A percentile compares a stretch with the other conserved stretches of the same genome.
Evolutionary conservation across 768 basidiomycete species (phyloP).

Genomic region (Candolleomyces aberdarensis): DNA sequence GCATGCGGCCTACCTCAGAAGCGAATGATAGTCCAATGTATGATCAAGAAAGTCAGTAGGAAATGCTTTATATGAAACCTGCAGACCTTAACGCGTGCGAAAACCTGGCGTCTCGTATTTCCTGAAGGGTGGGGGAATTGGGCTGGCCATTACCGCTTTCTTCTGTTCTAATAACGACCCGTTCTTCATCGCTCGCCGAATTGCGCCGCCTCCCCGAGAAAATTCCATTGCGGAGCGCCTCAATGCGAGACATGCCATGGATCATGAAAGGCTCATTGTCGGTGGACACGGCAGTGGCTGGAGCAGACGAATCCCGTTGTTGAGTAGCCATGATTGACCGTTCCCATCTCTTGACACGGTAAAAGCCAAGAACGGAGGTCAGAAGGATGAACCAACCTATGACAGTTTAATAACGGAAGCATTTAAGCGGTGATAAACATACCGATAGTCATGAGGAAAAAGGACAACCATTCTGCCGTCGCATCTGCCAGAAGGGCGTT

Average conservation of each 20-base stretch:
- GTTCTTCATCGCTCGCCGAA: constrained; percentile 24
- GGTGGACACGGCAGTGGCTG: constrained; percentile 15
- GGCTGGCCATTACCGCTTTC: constrained; percentile 21
- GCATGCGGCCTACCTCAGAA: background rate
- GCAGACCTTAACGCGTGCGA: constrained; percentile 58
- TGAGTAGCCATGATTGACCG: constrained; percentile 66
- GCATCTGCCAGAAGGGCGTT: constrained; percentile 48
- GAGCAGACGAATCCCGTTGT: constrained; percentile 15
- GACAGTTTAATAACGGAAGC: background rate
- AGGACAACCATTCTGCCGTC: constrained; percentile 92
- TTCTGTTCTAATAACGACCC: constrained; percentile 24
- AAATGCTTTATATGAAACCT: constrained; percentile 48
- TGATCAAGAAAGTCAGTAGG: background rate
- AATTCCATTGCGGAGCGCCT: constrained; percentile 44
- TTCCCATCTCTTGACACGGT: constrained; percentile 90
- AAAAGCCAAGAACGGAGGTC: constrained; percentile 87
- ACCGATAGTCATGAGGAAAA: constrained; percentile 90
- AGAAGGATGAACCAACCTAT: constrained; percentile 51
- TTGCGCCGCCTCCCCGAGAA: constrained; percentile 25
- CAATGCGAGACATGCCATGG: constrained; percentile 34
- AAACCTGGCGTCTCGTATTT: constrained; percentile 47
- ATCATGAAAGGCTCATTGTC: constrained; percentile 37
- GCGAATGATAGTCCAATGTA: background rate
- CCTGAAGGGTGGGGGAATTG: constrained; percentile 41
- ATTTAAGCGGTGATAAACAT: constrained; percentile 19